phyloP scores from a whole-genome alignment of 345 rosid genomes.

The Brassica rapa region DNA sequence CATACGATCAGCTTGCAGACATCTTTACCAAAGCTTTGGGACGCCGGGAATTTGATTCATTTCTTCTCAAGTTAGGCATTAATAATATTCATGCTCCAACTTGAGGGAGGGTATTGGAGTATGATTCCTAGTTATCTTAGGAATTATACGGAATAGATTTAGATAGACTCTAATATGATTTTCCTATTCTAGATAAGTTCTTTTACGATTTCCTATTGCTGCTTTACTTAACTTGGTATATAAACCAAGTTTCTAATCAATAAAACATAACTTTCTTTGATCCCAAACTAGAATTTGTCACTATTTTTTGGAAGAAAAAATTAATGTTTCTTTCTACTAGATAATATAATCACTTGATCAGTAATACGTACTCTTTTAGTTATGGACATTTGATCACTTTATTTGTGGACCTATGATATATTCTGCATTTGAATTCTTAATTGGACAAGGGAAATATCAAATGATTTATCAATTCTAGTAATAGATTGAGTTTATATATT shows the following conservation, averaged over 20 bases:
- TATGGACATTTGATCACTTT: slow-evolving; percentile 17
- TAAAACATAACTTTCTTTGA: not conserved
- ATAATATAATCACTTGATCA: not conserved
- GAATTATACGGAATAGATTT: not conserved
- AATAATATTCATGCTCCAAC: no score
- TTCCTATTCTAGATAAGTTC: not conserved
- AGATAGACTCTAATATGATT: not conserved
- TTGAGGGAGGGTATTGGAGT: no score
- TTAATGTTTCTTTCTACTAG: not conserved
- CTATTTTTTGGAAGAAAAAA: not conserved
- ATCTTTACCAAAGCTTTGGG: no score
- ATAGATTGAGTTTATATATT: not conserved
- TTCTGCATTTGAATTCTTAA: not conserved
- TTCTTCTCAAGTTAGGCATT: no score
- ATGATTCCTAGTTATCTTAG: no score
- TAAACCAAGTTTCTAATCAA: not conserved
- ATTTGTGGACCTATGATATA: slow-evolving; percentile 22
- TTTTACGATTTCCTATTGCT: not conserved
- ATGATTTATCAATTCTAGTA: not conserved
- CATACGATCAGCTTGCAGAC: no score
- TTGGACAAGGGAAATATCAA: not conserved
- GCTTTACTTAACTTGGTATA: not conserved
- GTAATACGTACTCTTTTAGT: not conserved
- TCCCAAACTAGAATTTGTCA: not conserved
- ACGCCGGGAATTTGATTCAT: no score